Percentiles rank a stretch among this genome's conserved stretches.
phyloP scores from a whole-genome alignment of 2,329 filamentous ascomycete species.

The Penicillium expansum region DNA sequence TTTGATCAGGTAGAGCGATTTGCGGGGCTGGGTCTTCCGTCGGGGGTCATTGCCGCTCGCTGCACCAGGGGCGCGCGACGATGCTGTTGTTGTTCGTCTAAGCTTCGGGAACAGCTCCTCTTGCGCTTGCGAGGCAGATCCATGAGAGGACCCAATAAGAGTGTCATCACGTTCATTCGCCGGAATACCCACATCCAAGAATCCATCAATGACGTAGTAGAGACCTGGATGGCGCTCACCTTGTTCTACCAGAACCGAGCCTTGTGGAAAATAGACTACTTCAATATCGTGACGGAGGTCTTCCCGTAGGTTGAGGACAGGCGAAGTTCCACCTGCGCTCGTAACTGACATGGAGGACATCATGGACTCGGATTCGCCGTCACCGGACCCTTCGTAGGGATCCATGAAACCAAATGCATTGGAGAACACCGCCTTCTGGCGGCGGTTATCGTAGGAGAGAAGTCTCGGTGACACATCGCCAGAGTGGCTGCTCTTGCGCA shows the following conservation, averaged over 20 bases:
- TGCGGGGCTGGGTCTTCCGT: slow-evolving; percentile 51
- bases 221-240: slow-evolving; percentile 94
- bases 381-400: slow-evolving; percentile 67
- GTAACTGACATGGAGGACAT: slow-evolving; percentile 65
- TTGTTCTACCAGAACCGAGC: slow-evolving; percentile 90
- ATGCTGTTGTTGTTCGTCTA: slow-evolving; percentile 44
- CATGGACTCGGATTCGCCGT: slow-evolving; percentile 84
- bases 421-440: slow-evolving; percentile 74
- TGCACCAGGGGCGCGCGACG: slow-evolving; percentile 36
- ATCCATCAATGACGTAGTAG: slow-evolving; percentile 97
- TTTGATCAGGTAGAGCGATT: slow-evolving; percentile 85
- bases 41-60: slow-evolving; percentile 31
- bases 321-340: slow-evolving; percentile 59
- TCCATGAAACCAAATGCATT: slow-evolving; percentile 93
- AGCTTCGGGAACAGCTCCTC: slow-evolving; percentile 47
- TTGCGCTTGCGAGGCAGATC: slow-evolving; percentile 24
- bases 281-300: slow-evolving; percentile 91
- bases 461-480: slow-evolving; percentile 81
- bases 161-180: slow-evolving; percentile 58
- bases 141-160: slow-evolving; percentile 36
- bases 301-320: slow-evolving; percentile 65
- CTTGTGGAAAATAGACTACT: slow-evolving; percentile 95
- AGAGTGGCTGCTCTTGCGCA: slow-evolving; percentile 64
- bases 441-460: slow-evolving; percentile 76
- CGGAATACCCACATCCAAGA: slow-evolving; percentile 88